A percentile compares a stretch with the other conserved stretches of the same genome.
phyloP scores from a whole-genome alignment of 495 filamentous ascomycete genomes.

The Sordaria brevicollis region DNA sequence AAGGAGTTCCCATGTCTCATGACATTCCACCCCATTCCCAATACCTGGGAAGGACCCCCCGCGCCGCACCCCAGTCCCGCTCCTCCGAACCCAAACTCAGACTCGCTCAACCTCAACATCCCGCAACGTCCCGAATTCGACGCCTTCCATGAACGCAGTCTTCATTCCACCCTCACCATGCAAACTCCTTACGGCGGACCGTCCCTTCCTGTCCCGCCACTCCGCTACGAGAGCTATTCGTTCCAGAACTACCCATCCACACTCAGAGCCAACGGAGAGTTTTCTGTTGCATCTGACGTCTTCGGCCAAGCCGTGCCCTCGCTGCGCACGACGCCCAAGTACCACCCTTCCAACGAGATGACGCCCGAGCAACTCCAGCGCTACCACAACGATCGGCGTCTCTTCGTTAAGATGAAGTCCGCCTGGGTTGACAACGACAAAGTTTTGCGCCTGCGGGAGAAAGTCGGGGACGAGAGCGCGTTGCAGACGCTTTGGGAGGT shows the following conservation, averaged over 20 bases:
- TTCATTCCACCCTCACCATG: neutral
- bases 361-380: neutral
- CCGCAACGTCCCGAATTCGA: neutral
- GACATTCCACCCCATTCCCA: neutral
- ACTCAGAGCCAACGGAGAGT: neutral
- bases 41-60: neutral
- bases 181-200: neutral
- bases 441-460: neutral
- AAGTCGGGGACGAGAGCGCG: neutral
- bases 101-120: neutral
- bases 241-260: neutral
- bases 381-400: neutral
- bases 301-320: neutral
- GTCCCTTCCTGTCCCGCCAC: neutral
- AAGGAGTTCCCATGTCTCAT: neutral
- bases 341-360: slow-evolving; percentile 6
- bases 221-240: neutral
- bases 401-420: neutral
- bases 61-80: neutral
- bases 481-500: slow-evolving; percentile 11
- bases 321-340: slow-evolving; percentile 4
- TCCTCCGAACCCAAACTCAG: neutral
- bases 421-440: slow-evolving; percentile 1
- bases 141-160: neutral
- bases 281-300: neutral